Percentiles rank a stretch among this genome's conserved stretches.
Evolutionary conservation across 2,329 filamentous ascomycete genomes (phyloP).

Genomic region (Epichloe aotearoae): DNA sequence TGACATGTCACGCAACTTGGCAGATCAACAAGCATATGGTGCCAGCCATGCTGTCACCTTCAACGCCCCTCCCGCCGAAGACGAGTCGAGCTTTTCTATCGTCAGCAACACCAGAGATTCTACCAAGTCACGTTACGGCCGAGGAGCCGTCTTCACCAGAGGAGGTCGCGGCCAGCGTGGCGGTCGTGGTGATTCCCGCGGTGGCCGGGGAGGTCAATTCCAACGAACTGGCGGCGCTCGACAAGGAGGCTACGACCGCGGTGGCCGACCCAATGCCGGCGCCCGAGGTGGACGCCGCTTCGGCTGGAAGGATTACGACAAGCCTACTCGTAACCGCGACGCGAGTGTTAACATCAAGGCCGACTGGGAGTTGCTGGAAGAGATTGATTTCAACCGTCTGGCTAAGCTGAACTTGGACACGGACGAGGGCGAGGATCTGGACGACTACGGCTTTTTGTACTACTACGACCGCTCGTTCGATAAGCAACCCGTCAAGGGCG

Average conservation of each 20-base stretch:
- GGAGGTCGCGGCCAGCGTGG: constrained; percentile 60
- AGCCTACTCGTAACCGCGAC: constrained; percentile 91
- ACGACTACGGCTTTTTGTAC: constrained; percentile 94
- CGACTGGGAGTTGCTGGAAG: constrained; percentile 90
- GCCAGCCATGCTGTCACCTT: constrained; percentile 78
- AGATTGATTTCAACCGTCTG: constrained; percentile 95
- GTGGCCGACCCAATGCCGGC: constrained; percentile 52
- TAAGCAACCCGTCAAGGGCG: constrained; percentile 79
- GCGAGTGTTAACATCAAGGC: constrained; percentile 92
- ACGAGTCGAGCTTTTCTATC: constrained; percentile 94
- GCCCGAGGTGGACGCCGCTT: constrained; percentile 73
- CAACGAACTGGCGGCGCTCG: constrained; percentile 62
- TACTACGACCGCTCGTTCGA: constrained; percentile 95
- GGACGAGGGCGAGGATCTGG: constrained; percentile 87
- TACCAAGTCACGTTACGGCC: constrained; percentile 73
- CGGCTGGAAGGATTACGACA: constrained; percentile 98
- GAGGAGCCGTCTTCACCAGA: constrained; percentile 82
- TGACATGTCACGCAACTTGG: not conserved
- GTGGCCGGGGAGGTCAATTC: constrained; percentile 45
- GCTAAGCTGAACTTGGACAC: constrained; percentile 92
- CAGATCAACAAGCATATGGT: constrained; percentile 95
- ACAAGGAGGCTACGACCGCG: constrained; percentile 58
- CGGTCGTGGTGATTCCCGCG: constrained; percentile 50
- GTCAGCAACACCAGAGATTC: constrained; percentile 90
- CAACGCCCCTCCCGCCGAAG: constrained; percentile 81